A percentile compares a stretch with the other conserved stretches of the same genome.
Conservation (phyloP, 805 yeast species). For the Cyberlindnera maritima region DNA sequence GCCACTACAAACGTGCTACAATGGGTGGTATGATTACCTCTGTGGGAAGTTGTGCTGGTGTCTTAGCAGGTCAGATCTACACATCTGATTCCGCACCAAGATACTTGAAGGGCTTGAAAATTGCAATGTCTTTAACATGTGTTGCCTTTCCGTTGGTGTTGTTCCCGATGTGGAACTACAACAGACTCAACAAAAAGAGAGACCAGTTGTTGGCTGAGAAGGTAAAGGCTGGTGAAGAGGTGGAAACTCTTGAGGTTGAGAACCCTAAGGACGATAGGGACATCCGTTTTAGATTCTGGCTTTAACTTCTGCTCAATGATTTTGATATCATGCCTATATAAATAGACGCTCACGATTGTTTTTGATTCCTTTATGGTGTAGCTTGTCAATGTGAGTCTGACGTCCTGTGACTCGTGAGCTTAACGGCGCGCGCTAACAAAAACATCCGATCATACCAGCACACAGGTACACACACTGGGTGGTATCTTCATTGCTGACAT, state of each 20-base stretch:
- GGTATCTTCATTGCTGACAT: too few relatives aligned
- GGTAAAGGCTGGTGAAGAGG: conserved; percentile 10
- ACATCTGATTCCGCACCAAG: conserved; percentile 37
- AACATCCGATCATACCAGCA: too few relatives aligned
- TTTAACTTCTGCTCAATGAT: neutral
- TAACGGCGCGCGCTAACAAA: too few relatives aligned
- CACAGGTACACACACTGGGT: too few relatives aligned
- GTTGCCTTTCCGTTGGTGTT: conserved; percentile 22
- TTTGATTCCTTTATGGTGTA: too few relatives aligned
- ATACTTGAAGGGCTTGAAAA: conserved; percentile 33
- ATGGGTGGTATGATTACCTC: conserved; percentile 37
- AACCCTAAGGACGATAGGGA: conserved; percentile 27
- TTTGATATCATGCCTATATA: too few relatives aligned
- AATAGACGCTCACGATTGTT: too few relatives aligned
- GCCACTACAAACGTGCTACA: conserved; percentile 39
- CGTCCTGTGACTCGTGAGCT: too few relatives aligned
- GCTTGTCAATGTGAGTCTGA: too few relatives aligned
- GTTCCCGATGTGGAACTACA: conserved; percentile 19
- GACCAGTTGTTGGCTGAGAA: conserved; percentile 6
- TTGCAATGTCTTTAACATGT: conserved; percentile 22
- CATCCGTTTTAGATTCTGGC: conserved; percentile 13
- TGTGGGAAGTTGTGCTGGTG: conserved; percentile 36
- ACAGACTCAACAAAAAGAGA: conserved; percentile 20
- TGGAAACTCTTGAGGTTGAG: conserved; percentile 11
- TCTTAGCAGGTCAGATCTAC: conserved; percentile 37